Evolutionary conservation across 106 monocot species (phyloP).

Genomic region (Dioscorea zingiberensis): DNA sequence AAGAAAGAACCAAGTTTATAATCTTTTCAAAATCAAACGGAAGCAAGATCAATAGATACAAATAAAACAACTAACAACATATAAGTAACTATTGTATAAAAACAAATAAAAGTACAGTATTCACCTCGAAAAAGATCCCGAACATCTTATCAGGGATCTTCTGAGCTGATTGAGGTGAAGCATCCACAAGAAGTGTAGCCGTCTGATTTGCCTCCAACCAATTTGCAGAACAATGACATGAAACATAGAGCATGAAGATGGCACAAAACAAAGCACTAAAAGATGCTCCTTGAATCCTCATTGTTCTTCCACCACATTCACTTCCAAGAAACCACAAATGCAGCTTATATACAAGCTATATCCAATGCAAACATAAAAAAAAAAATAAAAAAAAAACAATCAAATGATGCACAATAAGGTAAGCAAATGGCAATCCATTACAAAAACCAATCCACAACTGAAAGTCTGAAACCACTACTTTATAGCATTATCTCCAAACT

Average conservation of each 20-base stretch:
- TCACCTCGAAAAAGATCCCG: slow-evolving; percentile 66
- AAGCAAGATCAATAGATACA: not conserved
- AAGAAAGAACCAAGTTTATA: too few species aligned
- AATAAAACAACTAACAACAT: not conserved
- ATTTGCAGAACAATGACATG: slow-evolving; percentile 8
- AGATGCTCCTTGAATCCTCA: too few species aligned
- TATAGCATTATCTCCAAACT: too few species aligned
- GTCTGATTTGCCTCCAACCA: slow-evolving; percentile 27
- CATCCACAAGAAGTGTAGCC: slow-evolving; percentile 41
- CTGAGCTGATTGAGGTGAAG: slow-evolving; percentile 21
- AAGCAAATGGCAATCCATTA: too few species aligned
- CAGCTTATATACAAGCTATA: not conserved
- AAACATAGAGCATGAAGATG: slow-evolving; percentile 15
- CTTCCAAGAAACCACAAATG: not conserved
- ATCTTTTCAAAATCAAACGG: too few species aligned
- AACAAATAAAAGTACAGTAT: not conserved
- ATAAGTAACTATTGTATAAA: not conserved
- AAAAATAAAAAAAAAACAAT: too few species aligned
- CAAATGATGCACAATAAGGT: too few species aligned
- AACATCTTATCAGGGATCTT: slow-evolving; percentile 50
- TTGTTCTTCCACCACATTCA: slow-evolving; percentile 6
- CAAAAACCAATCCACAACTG: too few species aligned
- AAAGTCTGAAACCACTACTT: too few species aligned
- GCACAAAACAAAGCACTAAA: slow-evolving; percentile 6
- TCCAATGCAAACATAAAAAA: too few species aligned